phyloP scores from a whole-genome alignment of 441 rosid genomes.

The Populus hybrid region DNA sequence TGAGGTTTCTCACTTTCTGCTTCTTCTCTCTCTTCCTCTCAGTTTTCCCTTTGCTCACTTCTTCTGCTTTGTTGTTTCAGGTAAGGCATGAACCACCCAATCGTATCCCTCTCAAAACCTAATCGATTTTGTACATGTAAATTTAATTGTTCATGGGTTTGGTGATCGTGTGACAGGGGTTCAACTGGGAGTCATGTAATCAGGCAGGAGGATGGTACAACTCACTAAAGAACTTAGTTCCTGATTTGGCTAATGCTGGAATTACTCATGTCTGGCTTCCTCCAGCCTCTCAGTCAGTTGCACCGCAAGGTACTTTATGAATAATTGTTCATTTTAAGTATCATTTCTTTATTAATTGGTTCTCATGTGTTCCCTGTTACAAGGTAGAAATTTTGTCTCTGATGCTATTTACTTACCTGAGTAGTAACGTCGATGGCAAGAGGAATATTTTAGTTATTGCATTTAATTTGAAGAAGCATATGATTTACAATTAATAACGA shows the following conservation, averaged over 20 bases:
- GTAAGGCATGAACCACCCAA: conserved; percentile 10
- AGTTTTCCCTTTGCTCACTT: conserved; percentile 34
- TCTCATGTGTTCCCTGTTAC: background rate
- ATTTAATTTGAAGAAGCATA: no score
- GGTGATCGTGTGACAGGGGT: conserved; percentile 31
- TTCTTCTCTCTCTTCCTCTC: conserved; percentile 28
- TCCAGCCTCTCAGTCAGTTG: conserved; percentile 64
- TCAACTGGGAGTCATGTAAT: conserved; percentile 63
- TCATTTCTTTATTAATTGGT: background rate
- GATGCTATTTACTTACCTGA: background rate
- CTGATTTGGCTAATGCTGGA: conserved; percentile 51
- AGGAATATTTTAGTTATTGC: no score
- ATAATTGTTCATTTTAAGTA: background rate
- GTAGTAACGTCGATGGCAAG: no score
- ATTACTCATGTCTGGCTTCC: conserved; percentile 80
- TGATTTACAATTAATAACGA: no score
- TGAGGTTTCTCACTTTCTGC: conserved; percentile 14
- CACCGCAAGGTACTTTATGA: conserved; percentile 34
- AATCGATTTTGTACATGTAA: background rate
- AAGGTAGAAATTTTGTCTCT: background rate
- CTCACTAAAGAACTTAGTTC: conserved; percentile 39
- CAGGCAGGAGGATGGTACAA: conserved; percentile 68
- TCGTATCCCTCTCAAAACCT: background rate
- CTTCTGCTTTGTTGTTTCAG: conserved; percentile 43
- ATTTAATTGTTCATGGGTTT: background rate